Conservation (phyloP, 176 grass and related monocot species). For the Oryza meridionalis region DNA sequence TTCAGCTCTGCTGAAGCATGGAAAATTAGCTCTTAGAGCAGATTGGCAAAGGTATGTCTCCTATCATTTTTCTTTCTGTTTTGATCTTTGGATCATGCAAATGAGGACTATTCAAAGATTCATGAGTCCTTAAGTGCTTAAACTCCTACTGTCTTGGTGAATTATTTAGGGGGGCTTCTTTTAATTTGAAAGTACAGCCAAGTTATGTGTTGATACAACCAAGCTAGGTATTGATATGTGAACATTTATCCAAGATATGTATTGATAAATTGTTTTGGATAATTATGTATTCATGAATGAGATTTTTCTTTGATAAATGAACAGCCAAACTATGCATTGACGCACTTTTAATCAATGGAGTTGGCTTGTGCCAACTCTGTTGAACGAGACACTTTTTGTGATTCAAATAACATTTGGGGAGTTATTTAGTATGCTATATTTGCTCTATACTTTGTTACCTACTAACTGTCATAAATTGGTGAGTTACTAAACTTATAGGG, state of each 20-base stretch:
- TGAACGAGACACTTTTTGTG: background rate
- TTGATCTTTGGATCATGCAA: background rate
- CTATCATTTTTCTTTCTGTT: background rate
- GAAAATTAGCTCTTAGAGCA: background rate
- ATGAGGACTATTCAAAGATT: background rate
- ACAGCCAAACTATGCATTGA: background rate
- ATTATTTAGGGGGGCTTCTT: background rate
- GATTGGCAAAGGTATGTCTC: constrained; percentile 12
- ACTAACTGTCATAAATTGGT: background rate
- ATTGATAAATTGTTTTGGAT: too few relatives aligned
- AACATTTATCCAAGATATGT: background rate
- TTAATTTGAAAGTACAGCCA: background rate
- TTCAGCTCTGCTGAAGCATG: background rate
- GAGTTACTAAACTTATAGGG: background rate
- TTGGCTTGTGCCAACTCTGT: too few relatives aligned
- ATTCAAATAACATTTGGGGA: background rate
- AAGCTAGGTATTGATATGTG: background rate
- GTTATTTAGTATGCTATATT: background rate
- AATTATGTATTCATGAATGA: background rate
- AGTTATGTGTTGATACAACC: background rate
- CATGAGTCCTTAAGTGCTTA: background rate
- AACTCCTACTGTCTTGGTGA: background rate
- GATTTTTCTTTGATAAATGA: background rate
- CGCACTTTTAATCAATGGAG: background rate
- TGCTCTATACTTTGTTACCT: background rate